Evolutionary conservation across 257 asterid genomes (phyloP), one percentile per base, ranked within the genome.

Genomic region (Plectranthus barbatus): DNA sequence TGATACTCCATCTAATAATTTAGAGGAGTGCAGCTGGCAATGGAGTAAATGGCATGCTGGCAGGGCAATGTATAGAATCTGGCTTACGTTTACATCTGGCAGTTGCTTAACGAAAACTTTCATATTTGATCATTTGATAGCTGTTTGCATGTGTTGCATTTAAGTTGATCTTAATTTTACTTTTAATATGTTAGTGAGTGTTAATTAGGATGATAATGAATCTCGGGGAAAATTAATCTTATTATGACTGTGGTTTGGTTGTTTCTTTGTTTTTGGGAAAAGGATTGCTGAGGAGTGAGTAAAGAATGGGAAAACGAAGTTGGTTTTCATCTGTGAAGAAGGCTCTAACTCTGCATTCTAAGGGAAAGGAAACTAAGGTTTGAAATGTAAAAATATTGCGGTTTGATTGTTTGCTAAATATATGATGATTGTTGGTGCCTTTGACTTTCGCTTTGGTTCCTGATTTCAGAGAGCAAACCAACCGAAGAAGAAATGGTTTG

Each of bases 261-360:
- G 20, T 46, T 50, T 49, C 3, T 14, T 1, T 53, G 58, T 72
- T 55, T 10, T 20, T 46, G 44, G 68, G 70, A 39, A 52, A 66
- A 55, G 80, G 79, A 24, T 21, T 40, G 40, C 61, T 26, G 72
- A 13, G 64, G 42, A 69, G 65, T 23, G 66, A 44, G 31, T 39
- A 50, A 51, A 71, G 64, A 51, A 86, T 89, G 98, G 90, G 87
- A 52, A 88, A 83, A 76, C 83, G 94, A 72, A 68, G 84, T 70
- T 88, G 96, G 95, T 86, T 88, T 71, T 84, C 95, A 61, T 83
- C 95, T 18, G 87, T 91, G 49, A 84, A 86, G 84, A 91, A 84
- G 77, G 96, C 89, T 68, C 78, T 88, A 56, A 81, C 84, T 73
- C 87, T 86, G 17, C 72, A 71, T 66, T 79, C 94, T 7, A 88